Conservation (phyloP, 1,139 yeast species). For the Saccharomycopsis crataegensis region DNA sequence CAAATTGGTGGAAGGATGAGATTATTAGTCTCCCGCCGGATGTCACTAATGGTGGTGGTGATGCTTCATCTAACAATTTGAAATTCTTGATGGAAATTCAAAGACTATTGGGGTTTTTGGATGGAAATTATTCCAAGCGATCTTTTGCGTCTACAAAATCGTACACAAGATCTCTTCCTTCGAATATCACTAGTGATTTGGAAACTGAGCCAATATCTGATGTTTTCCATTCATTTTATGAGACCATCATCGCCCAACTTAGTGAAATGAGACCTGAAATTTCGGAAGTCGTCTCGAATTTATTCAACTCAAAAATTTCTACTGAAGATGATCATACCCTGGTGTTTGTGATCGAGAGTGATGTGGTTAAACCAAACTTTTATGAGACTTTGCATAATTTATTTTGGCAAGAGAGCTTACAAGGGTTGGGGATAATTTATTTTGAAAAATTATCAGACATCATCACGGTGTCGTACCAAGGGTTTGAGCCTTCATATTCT, state of each 20-base stretch:
- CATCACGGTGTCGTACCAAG: slow-evolving; percentile 24
- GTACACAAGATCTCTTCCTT: slow-evolving; percentile 23
- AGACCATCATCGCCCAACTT: background rate
- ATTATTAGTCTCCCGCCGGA: slow-evolving; percentile 4
- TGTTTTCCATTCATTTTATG: slow-evolving; percentile 4
- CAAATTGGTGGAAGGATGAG: slow-evolving; percentile 30
- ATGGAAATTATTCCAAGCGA: slow-evolving; percentile 24
- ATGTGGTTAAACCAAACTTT: slow-evolving; percentile 22
- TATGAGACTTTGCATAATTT: slow-evolving; percentile 26
- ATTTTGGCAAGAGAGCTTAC: slow-evolving; percentile 24
- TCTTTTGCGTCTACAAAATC: slow-evolving; percentile 28
- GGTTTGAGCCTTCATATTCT: background rate
- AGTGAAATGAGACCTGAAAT: background rate
- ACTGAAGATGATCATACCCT: background rate
- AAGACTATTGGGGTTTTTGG: slow-evolving; percentile 27
- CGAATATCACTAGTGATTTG: slow-evolving; percentile 10
- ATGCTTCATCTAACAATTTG: background rate
- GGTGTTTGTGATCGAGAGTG: slow-evolving; percentile 25
- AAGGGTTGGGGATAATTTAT: slow-evolving; percentile 19
- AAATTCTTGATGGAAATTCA: slow-evolving; percentile 26
- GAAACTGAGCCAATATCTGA: slow-evolving; percentile 22
- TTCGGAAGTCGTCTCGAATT: background rate
- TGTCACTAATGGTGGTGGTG: background rate
- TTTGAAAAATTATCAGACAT: slow-evolving; percentile 26
- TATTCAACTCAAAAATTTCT: background rate